phyloP scores from a whole-genome alignment of 345 rosid species.

The Boechera stricta region DNA sequence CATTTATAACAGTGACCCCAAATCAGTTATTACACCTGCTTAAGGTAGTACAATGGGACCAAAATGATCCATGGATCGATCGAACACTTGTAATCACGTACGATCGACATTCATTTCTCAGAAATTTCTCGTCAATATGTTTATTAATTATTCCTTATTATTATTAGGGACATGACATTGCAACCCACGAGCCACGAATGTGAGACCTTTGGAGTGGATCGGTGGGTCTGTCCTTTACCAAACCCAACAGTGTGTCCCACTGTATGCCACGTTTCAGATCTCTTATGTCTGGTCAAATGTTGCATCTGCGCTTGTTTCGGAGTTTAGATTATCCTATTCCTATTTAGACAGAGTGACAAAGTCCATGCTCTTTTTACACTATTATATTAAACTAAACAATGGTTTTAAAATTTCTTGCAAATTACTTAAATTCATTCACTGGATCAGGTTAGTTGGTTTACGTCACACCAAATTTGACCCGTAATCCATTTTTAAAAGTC shows the following conservation, averaged over 20 bases:
- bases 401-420: background rate
- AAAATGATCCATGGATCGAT: background rate
- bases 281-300: slow-evolving; percentile 40
- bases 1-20: slow-evolving; percentile 11
- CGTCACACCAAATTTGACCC: slow-evolving; percentile 46
- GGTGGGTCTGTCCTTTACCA: slow-evolving; percentile 38
- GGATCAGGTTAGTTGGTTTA: slow-evolving; percentile 43
- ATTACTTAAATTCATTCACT: slow-evolving; percentile 1
- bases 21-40: slow-evolving; percentile 30
- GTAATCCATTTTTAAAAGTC: slow-evolving; percentile 24
- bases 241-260: slow-evolving; percentile 36
- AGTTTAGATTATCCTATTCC: slow-evolving; percentile 25
- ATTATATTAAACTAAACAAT: slow-evolving; percentile 6
- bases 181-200: slow-evolving; percentile 38
- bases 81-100: slow-evolving; percentile 36
- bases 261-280: slow-evolving; percentile 34
- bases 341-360: slow-evolving; percentile 23
- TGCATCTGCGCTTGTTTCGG: slow-evolving; percentile 39
- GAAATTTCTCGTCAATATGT: background rate
- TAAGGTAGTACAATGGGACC: slow-evolving; percentile 33
- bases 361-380: slow-evolving; percentile 38
- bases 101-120: background rate
- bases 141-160: background rate
- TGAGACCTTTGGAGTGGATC: slow-evolving; percentile 26
- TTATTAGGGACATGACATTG: slow-evolving; percentile 36